Evolutionary conservation across 2,329 filamentous ascomycete species (phyloP), one percentile per base, ranked within the genome.

Genomic region (Fusarium hainanense): DNA sequence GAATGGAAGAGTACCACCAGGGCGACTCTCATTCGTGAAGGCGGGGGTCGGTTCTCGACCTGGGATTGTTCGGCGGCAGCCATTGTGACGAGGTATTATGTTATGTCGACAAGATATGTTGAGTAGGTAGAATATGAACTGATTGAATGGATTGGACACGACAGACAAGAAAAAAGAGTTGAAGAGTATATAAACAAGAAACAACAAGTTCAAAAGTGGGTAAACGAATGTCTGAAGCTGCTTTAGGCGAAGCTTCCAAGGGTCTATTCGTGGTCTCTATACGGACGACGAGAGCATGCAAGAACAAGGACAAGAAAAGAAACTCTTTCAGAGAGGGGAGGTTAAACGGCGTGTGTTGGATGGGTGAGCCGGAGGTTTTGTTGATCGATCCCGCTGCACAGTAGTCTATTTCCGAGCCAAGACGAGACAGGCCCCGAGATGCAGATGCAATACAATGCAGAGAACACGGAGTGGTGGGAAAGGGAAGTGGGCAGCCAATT

Each of bases 1-100:
- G 72, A 74, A 58, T 74, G 72, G 51, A 74, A 74, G 48, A 74
- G 72, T 27, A 74, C 70, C 41, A 73, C 71, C 61, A 73, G 61
- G 58, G 72, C 60, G 34, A 74, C 63, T 51, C 65, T 72, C 47
- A 54, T 68, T 23, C 70, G 64, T 12, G 69, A 63, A 9, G 70
- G 64, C 13, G 69, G 70, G 27, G 69, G 63, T 12, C 52, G 58
- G 51, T 62, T 56, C 63, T 71, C 69, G 47, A 57, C 50, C 42
- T 63, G 61, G 40, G 61, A 42, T 66, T 72, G 63, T 54, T 70
- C 69, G 50, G 54, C 55, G 48, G 55, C 68, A 34, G 63, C 68
- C 69, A 71, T 71, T 54, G 58, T 63, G 66, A 59, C 52, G 20
- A 55, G 47, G 28, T 65, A 62, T 55, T 64, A 54, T 56, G 46